Base-by-base conservation (phyloP, 169 alveolate species). In the Cryptosporidium viatorum region DNA sequence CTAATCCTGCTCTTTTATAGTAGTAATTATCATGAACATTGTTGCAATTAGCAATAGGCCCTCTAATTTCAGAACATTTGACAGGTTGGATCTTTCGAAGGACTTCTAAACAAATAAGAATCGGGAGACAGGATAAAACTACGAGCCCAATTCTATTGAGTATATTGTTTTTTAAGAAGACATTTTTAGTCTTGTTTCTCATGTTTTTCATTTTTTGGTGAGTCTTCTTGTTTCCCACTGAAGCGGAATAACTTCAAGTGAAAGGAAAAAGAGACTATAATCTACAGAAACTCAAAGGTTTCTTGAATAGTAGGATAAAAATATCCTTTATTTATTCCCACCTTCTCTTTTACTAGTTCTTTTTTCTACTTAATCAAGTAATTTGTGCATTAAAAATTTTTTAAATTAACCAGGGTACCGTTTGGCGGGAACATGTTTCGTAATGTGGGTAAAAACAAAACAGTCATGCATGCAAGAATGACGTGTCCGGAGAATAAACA, bases 11-110 rank as follows among this genome's bases (percentile, higher is more conserved):
- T 29, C 29, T 62, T 41, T 80, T 80, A 31, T 43, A 59, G 26
- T 80, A 80, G 67, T 80, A 80, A 8, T 31, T 80, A 29, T 60
- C 80, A n/a, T 80, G 89, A 12, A 29, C 48, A 59, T 62, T 59
- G 33, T 37, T 59, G 75, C 74, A 26, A 26, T 51, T 80, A 16
- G 65, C 39, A 35, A 59, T 41, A 8, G 89, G 89, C 1, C 75
- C 89, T 45, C 75, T 59, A 3, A 80, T 80, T 35, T 80, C 89
- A 29, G 80, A 58, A 58, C 65, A 3, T 12, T 16, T 2, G 7
- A n/a, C 69, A 60, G 12, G 12, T 9, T 60, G 39, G n/a, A n/a
- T 14, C 12, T 3, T 48, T 48, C 5, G 3, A 3, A 48, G 4
- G 14, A 18, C 21, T 3, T 16, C 8, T 8, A 10, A 48, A 48